Percentiles rank a stretch among this genome's conserved stretches.
Conservation (phyloP, 805 yeast species). For the Nakazawaea sp. region DNA sequence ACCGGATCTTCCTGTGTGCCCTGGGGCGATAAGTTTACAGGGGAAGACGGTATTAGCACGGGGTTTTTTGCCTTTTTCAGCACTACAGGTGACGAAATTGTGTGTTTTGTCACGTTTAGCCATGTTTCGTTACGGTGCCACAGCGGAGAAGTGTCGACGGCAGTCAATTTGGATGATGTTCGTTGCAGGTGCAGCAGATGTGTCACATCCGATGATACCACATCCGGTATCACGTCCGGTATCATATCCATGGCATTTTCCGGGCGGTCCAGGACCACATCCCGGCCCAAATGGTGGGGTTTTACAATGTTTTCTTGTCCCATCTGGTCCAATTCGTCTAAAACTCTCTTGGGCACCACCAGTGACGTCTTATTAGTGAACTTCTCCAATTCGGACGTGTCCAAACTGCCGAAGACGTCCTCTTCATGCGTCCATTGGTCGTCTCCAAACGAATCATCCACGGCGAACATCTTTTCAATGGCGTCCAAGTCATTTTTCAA, state of each 20-base stretch:
- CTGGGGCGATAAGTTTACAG: neutral
- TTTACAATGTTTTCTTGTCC: neutral
- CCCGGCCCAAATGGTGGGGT: neutral
- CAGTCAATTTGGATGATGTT: neutral
- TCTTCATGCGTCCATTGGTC: neutral
- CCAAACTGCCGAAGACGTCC: neutral
- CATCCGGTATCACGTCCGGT: neutral
- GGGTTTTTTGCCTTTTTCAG: neutral
- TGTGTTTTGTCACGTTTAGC: neutral
- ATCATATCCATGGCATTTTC: neutral
- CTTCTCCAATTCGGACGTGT: neutral
- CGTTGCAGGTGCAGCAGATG: too few relatives aligned
- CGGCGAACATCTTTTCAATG: constrained; percentile 3
- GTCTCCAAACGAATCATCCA: constrained; percentile 7
- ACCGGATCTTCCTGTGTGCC: neutral
- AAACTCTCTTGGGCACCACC: too few relatives aligned
- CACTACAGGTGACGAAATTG: neutral
- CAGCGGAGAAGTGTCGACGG: constrained; percentile 4
- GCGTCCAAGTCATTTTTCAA: too few relatives aligned
- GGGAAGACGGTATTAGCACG: constrained; percentile 1
- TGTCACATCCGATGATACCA: too few relatives aligned
- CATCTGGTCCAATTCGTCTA: neutral
- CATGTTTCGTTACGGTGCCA: constrained; percentile 9
- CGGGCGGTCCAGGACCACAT: neutral
- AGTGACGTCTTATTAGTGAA: neutral